phyloP scores from a whole-genome alignment of 345 rosid species.

The Schrenkiella parvula region DNA sequence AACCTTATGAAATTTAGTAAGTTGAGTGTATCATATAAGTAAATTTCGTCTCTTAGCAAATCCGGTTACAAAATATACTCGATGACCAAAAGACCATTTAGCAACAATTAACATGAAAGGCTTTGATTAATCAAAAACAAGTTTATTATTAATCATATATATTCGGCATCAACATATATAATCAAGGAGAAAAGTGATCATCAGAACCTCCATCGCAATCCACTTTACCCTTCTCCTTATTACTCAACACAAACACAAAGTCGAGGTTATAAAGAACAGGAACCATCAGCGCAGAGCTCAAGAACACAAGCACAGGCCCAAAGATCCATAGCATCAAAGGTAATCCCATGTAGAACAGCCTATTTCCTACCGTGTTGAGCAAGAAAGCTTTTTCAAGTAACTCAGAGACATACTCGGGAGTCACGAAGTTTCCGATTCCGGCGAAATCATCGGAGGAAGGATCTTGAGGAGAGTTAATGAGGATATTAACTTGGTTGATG shows the following conservation, averaged over 20 bases:
- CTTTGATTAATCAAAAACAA: background rate
- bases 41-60: background rate
- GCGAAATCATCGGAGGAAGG: constrained; percentile 11
- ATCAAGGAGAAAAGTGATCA: constrained; percentile 18
- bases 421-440: constrained; percentile 32
- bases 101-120: constrained; percentile 1
- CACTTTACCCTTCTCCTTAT: constrained; percentile 28
- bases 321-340: constrained; percentile 89
- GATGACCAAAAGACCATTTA: background rate
- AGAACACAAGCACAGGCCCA: constrained; percentile 75
- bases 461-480: constrained; percentile 62
- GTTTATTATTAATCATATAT: constrained; percentile 4
- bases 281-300: constrained; percentile 53
- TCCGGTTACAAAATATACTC: background rate
- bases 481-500: constrained; percentile 79
- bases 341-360: constrained; percentile 71
- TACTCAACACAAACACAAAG: constrained; percentile 36
- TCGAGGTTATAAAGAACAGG: constrained; percentile 80
- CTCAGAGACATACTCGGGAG: constrained; percentile 52
- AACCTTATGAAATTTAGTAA: too few relatives aligned
- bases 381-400: constrained; percentile 67
- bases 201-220: constrained; percentile 29
- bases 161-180: background rate
- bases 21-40: background rate
- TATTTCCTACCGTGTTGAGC: constrained; percentile 73